A percentile compares a stretch with the other conserved stretches of the same genome.
Evolutionary conservation across 2,329 filamentous ascomycete genomes (phyloP).

Genomic region (Cryphonectria japonica): DNA sequence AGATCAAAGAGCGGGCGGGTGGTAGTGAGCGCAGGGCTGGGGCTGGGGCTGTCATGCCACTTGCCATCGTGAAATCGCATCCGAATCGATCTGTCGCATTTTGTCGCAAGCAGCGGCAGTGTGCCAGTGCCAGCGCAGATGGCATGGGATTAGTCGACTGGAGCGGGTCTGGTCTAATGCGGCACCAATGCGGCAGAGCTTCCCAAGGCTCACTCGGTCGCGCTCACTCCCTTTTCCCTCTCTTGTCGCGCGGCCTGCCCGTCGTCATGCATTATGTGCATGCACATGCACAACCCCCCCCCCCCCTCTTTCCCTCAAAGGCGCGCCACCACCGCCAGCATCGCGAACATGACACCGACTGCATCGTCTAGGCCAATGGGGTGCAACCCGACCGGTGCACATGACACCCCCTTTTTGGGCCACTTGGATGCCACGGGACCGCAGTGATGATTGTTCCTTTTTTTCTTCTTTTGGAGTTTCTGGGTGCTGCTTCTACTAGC

Average conservation of each 20-base stretch:
- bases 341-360: slow-evolving; percentile 18
- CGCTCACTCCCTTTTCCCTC: neutral
- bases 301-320: neutral
- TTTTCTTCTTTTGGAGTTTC: neutral
- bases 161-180: slow-evolving; percentile 4
- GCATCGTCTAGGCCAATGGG: slow-evolving; percentile 28
- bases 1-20: neutral
- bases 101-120: slow-evolving; percentile 1
- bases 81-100: neutral
- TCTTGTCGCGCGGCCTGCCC: neutral
- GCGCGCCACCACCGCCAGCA: slow-evolving; percentile 5
- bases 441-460: neutral
- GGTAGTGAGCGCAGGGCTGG: neutral
- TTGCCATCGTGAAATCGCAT: neutral
- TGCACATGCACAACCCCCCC: neutral
- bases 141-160: neutral
- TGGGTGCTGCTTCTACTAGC: neutral
- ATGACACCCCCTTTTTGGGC: slow-evolving; percentile 27
- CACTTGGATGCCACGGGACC: slow-evolving; percentile 8
- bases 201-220: neutral
- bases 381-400: slow-evolving; percentile 21
- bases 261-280: neutral
- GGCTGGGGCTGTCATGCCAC: neutral
- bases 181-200: slow-evolving; percentile 10
- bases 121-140: neutral